phyloP scores from a whole-genome alignment of 176 grass and related monocot genomes.

The Microstegium vimineum region DNA sequence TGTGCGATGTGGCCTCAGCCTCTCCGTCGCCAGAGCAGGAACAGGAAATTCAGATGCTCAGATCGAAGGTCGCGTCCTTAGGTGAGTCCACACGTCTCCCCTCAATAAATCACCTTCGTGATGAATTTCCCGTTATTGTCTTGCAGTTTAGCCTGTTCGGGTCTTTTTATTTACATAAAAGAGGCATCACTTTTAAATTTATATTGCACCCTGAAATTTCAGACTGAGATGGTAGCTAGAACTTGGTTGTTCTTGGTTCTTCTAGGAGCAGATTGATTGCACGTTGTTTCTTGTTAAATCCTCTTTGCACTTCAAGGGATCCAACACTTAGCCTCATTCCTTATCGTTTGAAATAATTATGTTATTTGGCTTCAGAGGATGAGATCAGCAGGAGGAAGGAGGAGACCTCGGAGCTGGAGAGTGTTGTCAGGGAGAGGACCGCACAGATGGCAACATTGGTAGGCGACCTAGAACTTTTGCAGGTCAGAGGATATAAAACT shows the following conservation, averaged over 20 bases:
- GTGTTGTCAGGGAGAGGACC: constrained; percentile 31
- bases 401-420: constrained; percentile 39
- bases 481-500: constrained; percentile 19
- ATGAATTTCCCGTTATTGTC: not conserved
- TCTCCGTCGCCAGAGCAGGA: not conserved
- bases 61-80: constrained; percentile 47
- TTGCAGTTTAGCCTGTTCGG: not conserved
- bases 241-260: not conserved
- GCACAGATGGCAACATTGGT: constrained; percentile 42
- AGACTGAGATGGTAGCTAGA: not conserved
- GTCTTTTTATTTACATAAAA: not conserved
- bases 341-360: constrained; percentile 16
- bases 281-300: not conserved
- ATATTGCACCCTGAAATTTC: not conserved
- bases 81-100: constrained; percentile 1
- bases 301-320: not conserved
- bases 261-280: not conserved
- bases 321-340: not conserved
- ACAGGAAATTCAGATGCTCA: constrained; percentile 47
- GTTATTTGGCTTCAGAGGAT: constrained; percentile 36
- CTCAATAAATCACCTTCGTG: not conserved
- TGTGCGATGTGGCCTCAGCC: constrained; percentile 3
- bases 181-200: not conserved
- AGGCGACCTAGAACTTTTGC: constrained; percentile 36
- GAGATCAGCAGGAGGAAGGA: constrained; percentile 52